These are phyloP conservation scores for Xylariaceae sp. DNA, from an alignment of 2,329 filamentous ascomycete genomes.

Conservation along the genomic window DNA sequence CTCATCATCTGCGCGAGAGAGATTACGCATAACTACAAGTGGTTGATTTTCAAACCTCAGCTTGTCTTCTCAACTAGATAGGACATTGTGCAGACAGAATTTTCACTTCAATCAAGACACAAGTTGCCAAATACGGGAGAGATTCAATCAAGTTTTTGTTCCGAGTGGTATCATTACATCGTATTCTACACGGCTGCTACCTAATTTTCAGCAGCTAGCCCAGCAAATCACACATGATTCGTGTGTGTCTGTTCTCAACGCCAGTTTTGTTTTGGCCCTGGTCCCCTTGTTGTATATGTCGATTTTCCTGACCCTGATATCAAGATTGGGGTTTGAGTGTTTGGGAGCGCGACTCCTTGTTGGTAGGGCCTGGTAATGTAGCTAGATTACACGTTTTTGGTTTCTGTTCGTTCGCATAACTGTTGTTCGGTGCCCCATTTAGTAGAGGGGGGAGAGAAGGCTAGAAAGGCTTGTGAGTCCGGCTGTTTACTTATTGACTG, in stretches of 20 bases:
- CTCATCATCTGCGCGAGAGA: not conserved
- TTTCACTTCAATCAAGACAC: not conserved
- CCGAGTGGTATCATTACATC: slow-evolving; percentile 27
- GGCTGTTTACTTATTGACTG: not conserved
- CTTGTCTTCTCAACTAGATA: not conserved
- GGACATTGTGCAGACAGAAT: not conserved
- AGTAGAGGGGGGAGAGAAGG: slow-evolving; percentile 61
- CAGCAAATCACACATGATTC: slow-evolving; percentile 1
- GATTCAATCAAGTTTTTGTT: not conserved
- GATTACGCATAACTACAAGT: not conserved
- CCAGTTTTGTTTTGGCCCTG: slow-evolving; percentile 1
- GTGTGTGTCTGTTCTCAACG: slow-evolving; percentile 6
- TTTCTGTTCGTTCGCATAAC: not conserved
- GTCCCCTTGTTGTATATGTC: not conserved
- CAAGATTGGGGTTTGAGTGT: no score
- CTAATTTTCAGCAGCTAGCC: slow-evolving; percentile 1
- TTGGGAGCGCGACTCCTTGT: no score
- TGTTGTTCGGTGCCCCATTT: slow-evolving; percentile 23
- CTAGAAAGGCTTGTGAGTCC: slow-evolving; percentile 35
- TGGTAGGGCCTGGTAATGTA: slow-evolving; percentile 1
- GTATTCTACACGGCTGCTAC: slow-evolving; percentile 24
- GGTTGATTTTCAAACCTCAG: not conserved
- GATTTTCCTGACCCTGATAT: no score
- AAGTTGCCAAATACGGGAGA: not conserved
- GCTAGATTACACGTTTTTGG: slow-evolving; percentile 14